Base-by-base conservation (phyloP, 1,284 basidiomycete species). In the Vanrija sp. region DNA sequence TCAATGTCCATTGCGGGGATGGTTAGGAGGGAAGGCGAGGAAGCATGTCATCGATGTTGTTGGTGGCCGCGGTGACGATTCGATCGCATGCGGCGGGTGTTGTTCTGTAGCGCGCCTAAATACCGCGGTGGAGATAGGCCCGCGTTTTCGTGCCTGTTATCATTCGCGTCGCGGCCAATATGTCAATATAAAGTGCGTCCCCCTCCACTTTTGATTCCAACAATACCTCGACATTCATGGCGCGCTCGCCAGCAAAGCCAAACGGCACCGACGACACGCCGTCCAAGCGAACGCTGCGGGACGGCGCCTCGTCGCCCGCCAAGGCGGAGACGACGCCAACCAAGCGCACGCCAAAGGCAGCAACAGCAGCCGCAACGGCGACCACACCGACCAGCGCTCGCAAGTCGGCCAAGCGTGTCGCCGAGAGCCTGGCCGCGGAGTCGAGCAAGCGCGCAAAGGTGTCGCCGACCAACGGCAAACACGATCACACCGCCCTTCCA, bases 1-100 rank as follows among this genome's bases (percentile, higher is more conserved):
- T 75, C 75, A 51, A 75, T 52, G 59, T 77, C 72, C 74, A 77
- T 76, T 49, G 52, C 68, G 57, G 21, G 38, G 28, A 28, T 34
- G 46, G 19, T 18, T 15, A 48, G 9, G 28, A 12, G 6, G 46
- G 1, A 38, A 6, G 18, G 29, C 25, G 48, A 46, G n/a, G 40
- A 42, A 7, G 19, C 16, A 42, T 8, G 6, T 28, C 3, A 3
- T 28, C 40, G 18, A 42, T 42, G 40, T 26, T 23, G 25, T 23
- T 16, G 16, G 3, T 14, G 21, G 14, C 12, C 2, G 12, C 19
- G 43, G 19, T 45, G 21, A 23, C 43, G 26, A 12, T 34, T 29
- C 44, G 7, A 25, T n/a, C 16, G 28, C n/a, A 46, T 19, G 23
- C 23, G 19, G 28, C 3, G 10, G 6, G 28, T 28, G 7, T 28